Conservation (phyloP, 495 filamentous ascomycete species). For the Lepidopterella palustris region DNA sequence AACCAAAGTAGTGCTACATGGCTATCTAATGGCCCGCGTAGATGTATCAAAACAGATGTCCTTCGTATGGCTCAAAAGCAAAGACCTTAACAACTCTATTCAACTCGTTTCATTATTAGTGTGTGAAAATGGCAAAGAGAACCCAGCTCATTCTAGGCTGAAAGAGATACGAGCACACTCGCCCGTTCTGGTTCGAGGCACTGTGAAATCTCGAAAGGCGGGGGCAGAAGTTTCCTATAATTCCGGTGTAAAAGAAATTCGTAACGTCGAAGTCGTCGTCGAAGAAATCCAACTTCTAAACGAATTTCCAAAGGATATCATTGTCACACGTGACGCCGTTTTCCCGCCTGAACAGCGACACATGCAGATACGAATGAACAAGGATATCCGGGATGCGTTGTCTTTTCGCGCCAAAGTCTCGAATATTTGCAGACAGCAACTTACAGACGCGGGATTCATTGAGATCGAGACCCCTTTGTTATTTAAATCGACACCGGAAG, state of each 20-base stretch:
- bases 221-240: constrained; percentile 17
- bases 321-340: constrained; percentile 61
- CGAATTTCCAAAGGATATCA: constrained; percentile 66
- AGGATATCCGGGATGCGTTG: constrained; percentile 55
- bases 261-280: constrained; percentile 55
- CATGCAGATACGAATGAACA: constrained; percentile 72
- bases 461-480: constrained; percentile 89
- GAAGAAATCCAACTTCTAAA: constrained; percentile 63
- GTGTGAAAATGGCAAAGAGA: constrained; percentile 14
- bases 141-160: constrained; percentile 41
- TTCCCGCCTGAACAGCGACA: constrained; percentile 72
- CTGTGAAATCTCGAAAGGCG: constrained; percentile 35
- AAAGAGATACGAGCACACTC: constrained; percentile 45
- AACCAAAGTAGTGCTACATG: constrained; percentile 56
- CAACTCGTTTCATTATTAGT: constrained; percentile 50
- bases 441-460: constrained; percentile 45
- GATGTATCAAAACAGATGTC: constrained; percentile 59
- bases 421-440: constrained; percentile 49
- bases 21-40: constrained; percentile 60
- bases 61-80: constrained; percentile 58
- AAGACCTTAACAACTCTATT: constrained; percentile 43
- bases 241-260: constrained; percentile 29
- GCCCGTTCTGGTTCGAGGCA: constrained; percentile 49
- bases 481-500: constrained; percentile 97
- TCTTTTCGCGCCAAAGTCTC: constrained; percentile 50